phyloP scores from a whole-genome alignment of 2,329 filamentous ascomycete species.

The Colletotrichum tofieldiae region DNA sequence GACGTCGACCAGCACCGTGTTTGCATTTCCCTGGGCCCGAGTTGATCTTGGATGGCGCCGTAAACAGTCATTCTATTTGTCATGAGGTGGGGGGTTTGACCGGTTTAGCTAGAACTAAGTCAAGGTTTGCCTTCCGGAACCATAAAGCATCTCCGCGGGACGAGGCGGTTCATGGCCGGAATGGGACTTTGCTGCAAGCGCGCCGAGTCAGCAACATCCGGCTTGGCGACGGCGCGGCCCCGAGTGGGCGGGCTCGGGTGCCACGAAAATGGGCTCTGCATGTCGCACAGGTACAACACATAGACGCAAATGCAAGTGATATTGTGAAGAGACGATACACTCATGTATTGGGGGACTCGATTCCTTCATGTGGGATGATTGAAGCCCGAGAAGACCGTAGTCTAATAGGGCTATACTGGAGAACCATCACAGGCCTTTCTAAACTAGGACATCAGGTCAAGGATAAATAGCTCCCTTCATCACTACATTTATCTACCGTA shows the following conservation, averaged over 20 bases:
- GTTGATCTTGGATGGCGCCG: neutral
- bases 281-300: neutral
- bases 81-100: conserved; percentile 3
- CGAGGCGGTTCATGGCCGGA: neutral
- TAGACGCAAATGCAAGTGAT: neutral
- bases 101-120: neutral
- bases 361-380: too few species aligned
- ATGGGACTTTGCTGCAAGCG: neutral
- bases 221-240: conserved; percentile 6
- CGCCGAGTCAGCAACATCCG: neutral
- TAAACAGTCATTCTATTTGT: conserved; percentile 10
- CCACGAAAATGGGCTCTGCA: neutral
- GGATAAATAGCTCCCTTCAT: too few species aligned
- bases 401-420: too few species aligned
- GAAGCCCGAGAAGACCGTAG: too few species aligned
- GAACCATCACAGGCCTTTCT: too few species aligned
- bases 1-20: conserved; percentile 11
- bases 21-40: neutral
- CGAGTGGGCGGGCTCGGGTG: neutral
- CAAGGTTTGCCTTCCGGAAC: neutral
- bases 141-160: conserved; percentile 11
- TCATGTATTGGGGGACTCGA: too few species aligned
- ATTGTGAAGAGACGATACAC: too few species aligned
- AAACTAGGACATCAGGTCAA: too few species aligned
- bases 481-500: too few species aligned